Evolutionary conservation across 2,329 filamentous ascomycete species (phyloP).

Genomic region (Polychaeton citri): DNA sequence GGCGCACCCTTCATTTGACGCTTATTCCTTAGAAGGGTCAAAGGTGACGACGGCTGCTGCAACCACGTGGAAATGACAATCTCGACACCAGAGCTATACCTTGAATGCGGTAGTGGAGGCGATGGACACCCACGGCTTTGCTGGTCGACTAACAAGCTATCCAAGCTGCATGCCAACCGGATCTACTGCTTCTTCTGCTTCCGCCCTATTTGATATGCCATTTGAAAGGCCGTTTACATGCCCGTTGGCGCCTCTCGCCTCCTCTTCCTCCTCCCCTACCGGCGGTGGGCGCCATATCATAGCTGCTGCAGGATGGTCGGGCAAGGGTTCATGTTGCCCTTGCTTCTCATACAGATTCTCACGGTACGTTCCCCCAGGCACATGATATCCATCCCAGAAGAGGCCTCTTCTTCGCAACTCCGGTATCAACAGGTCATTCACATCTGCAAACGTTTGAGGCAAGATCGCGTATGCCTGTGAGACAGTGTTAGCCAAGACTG

Average conservation of each 20-base stretch:
- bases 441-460: slow-evolving; percentile 54
- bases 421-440: slow-evolving; percentile 51
- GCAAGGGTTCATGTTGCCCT: slow-evolving; percentile 37
- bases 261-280: not conserved
- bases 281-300: slow-evolving; percentile 25
- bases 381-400: slow-evolving; percentile 42
- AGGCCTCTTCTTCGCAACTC: slow-evolving; percentile 47
- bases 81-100: too few relatives aligned
- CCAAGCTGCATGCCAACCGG: slow-evolving; percentile 6
- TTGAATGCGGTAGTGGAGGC: too few relatives aligned
- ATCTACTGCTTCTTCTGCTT: slow-evolving; percentile 2
- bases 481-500: not conserved
- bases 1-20: too few relatives aligned
- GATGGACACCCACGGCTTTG: too few relatives aligned
- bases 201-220: not conserved
- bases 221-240: slow-evolving; percentile 1
- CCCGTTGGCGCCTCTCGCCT: not conserved
- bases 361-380: slow-evolving; percentile 45
- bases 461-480: slow-evolving; percentile 48
- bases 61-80: too few relatives aligned
- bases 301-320: slow-evolving; percentile 39
- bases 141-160: too few relatives aligned
- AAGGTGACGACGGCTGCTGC: too few relatives aligned
- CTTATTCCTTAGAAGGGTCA: too few relatives aligned
- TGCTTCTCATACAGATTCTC: slow-evolving; percentile 45